Percentiles rank a stretch among this genome's conserved stretches.
phyloP scores from a whole-genome alignment of 2,329 filamentous ascomycete genomes.

The Epichloe typhina region DNA sequence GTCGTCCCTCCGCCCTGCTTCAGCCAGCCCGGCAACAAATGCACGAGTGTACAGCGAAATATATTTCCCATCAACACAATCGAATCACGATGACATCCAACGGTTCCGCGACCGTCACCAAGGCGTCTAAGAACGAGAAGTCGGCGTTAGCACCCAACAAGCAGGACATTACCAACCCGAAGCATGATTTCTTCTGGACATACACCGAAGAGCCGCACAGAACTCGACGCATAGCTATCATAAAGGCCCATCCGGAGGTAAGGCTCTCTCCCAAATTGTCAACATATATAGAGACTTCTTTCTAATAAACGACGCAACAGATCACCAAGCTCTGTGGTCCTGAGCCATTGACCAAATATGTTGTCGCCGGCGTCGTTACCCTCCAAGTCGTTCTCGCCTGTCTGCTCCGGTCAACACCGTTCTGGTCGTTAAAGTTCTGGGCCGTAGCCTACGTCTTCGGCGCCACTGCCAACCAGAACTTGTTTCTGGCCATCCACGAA shows the following conservation, averaged over 20 bases:
- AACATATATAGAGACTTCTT: background rate
- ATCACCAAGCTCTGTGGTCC: constrained; percentile 95
- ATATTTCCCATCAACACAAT: background rate
- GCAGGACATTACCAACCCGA: constrained; percentile 12
- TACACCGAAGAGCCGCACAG: constrained; percentile 97
- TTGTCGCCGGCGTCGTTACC: constrained; percentile 70
- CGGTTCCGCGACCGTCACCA: constrained; percentile 21
- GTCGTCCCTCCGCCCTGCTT: background rate
- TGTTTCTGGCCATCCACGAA: constrained; percentile 97
- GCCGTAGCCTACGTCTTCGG: constrained; percentile 81
- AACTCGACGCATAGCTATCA: constrained; percentile 81
- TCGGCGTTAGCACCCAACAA: constrained; percentile 8
- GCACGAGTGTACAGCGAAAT: background rate
- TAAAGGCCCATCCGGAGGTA: constrained; percentile 95
- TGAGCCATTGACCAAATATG: constrained; percentile 89
- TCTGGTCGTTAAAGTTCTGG: constrained; percentile 78
- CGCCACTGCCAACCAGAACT: constrained; percentile 93
- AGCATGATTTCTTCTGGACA: constrained; percentile 79
- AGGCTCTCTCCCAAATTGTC: constrained; percentile 10
- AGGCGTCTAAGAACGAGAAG: constrained; percentile 15
- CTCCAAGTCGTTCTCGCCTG: constrained; percentile 71
- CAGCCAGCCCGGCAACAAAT: background rate
- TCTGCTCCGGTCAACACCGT: constrained; percentile 59
- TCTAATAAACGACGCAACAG: constrained; percentile 28
- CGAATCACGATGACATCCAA: constrained; percentile 14